Conservation (phyloP, 2,329 filamentous ascomycete genomes). For the Phialocephala sp. region DNA sequence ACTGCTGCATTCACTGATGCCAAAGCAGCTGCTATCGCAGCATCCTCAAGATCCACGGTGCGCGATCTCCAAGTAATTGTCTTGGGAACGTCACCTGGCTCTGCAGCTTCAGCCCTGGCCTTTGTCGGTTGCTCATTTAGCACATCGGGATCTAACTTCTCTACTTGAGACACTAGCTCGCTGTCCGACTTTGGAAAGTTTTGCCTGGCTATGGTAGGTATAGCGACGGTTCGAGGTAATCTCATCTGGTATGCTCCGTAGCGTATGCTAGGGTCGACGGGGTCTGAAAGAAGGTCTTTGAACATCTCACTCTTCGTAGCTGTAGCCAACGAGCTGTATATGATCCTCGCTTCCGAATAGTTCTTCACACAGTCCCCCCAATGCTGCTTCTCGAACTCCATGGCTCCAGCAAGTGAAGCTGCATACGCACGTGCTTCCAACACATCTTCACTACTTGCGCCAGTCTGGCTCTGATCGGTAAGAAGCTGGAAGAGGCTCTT, state of each 20-base stretch:
- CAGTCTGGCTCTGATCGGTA: slow-evolving; percentile 64
- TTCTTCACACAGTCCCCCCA: slow-evolving; percentile 81
- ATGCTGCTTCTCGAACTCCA: slow-evolving; percentile 83
- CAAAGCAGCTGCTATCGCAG: slow-evolving; percentile 85
- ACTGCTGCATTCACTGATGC: slow-evolving; percentile 67
- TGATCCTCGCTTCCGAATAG: slow-evolving; percentile 78
- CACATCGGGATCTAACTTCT: slow-evolving; percentile 71
- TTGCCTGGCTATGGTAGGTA: slow-evolving; percentile 77
- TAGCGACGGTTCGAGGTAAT: slow-evolving; percentile 82
- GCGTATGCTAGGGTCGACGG: slow-evolving; percentile 89
- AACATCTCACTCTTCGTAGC: slow-evolving; percentile 76
- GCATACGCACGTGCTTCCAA: slow-evolving; percentile 88
- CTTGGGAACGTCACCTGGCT: slow-evolving; percentile 65
- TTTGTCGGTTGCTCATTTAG: slow-evolving; percentile 62
- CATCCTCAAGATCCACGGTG: slow-evolving; percentile 88
- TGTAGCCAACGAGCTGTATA: slow-evolving; percentile 78
- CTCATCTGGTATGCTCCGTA: slow-evolving; percentile 94
- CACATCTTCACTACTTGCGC: slow-evolving; percentile 72
- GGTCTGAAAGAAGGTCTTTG: slow-evolving; percentile 84
- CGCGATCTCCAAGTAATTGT: slow-evolving; percentile 86
- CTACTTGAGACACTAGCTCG: slow-evolving; percentile 68
- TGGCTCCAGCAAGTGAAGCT: slow-evolving; percentile 75
- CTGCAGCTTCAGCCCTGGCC: slow-evolving; percentile 55
- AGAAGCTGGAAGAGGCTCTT: slow-evolving; percentile 71
- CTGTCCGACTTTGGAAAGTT: slow-evolving; percentile 73